Evolutionary conservation across 805 yeast species (phyloP), one percentile per base, ranked within the genome.

Genomic region (Ogataea ramenticola): DNA sequence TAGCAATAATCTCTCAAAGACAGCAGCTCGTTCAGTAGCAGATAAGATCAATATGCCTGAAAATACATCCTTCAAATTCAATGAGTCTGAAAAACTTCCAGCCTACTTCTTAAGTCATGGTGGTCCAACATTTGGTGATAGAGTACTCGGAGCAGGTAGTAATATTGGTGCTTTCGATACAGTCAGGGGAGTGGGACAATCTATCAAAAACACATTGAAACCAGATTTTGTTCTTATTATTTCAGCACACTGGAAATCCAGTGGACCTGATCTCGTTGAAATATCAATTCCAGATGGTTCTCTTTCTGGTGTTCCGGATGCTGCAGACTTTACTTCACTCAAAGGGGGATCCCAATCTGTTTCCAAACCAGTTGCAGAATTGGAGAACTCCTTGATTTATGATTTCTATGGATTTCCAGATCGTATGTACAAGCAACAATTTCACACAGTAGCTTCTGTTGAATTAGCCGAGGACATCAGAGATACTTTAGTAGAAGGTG

Each of bases 231-330:
- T 86, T 15, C 59, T 86, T 26, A 75, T 78, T 37, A 75, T 86
- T 3, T 79, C 88, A 27, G 95, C 90, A 0, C 95, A 86, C 60
- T 86, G 90, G 89, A 84, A 83, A 59, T 67, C 81, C 1, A 41
- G 51, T 1, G 60, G 56, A 0, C 48, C 62, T 2, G 65, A 71
- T 39, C 53, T 60, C 36, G 62, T 80, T 17, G 81, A 80, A 52
- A 65, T 81, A 27, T 68, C 73, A 0, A 62, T 72, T 15, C 80
- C 82, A 3, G 36, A 29, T n/a, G 39, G 12, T 16, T 11, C 32
- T 24, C 10, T 10, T 24, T 7, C 27, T 24, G 27, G 27, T 24
- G 27, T 6, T 24, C 27, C 27, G 10, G 10, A n/a, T n/a, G n/a
- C n/a, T n/a, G n/a, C n/a, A n/a, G n/a, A n/a, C n/a, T n/a, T n/a